Conservation (phyloP, 345 rosid species). For the Camelina sativa region DNA sequence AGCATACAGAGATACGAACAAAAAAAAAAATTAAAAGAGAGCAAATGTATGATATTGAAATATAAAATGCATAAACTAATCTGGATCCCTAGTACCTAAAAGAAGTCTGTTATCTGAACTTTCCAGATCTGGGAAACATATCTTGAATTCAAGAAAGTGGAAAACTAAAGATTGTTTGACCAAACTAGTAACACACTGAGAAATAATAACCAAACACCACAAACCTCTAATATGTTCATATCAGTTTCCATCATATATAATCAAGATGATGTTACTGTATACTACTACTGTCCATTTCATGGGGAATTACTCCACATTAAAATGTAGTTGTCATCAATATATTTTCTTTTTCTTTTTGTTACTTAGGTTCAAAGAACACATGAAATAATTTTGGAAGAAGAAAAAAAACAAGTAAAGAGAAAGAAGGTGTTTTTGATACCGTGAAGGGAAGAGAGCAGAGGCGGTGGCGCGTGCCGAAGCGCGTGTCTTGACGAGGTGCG, state of each 20-base stretch:
- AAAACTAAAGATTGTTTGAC: background rate
- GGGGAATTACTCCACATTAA: background rate
- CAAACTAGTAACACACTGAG: background rate
- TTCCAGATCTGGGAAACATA: slow-evolving; percentile 32
- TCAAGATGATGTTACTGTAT: background rate
- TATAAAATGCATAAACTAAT: background rate
- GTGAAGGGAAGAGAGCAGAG: slow-evolving; percentile 22
- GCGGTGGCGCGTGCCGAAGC: slow-evolving; percentile 42
- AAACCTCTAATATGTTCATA: background rate
- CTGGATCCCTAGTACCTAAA: background rate
- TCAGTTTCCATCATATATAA: slow-evolving; percentile 8
- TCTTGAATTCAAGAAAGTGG: slow-evolving; percentile 5
- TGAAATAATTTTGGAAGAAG: background rate
- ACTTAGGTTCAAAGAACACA: slow-evolving; percentile 1
- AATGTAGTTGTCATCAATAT: background rate
- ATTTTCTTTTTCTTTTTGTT: background rate
- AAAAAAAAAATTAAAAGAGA: background rate
- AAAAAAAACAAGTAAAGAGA: background rate
- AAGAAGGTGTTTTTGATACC: slow-evolving; percentile 29
- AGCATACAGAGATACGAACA: background rate
- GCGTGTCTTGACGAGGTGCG: slow-evolving; percentile 48
- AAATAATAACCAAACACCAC: slow-evolving; percentile 4
- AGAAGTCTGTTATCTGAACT: background rate
- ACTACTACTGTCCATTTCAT: background rate
- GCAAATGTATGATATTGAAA: background rate